A percentile compares a stretch with the other conserved stretches of the same genome.
Evolutionary conservation across 768 basidiomycete genomes (phyloP).

Genomic region (Obba rivulosa): DNA sequence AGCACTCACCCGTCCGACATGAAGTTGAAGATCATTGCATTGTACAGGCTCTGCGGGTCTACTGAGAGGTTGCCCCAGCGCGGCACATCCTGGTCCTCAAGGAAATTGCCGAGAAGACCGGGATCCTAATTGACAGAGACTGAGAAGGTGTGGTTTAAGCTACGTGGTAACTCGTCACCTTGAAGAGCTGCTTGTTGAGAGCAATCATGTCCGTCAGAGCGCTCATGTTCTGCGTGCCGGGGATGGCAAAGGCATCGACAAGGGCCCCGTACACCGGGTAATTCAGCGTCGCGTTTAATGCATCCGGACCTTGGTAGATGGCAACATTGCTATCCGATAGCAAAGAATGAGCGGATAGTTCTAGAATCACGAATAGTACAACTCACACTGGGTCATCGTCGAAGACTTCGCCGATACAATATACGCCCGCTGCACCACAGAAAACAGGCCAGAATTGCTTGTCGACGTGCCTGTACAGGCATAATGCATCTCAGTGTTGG

Average conservation of each 20-base stretch:
- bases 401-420: constrained; percentile 83
- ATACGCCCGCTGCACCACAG: constrained; percentile 70
- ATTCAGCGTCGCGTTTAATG: constrained; percentile 66
- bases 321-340: constrained; percentile 40
- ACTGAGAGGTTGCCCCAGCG: constrained; percentile 70
- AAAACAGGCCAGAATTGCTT: constrained; percentile 75
- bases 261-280: constrained; percentile 67
- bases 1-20: constrained; percentile 58
- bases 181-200: constrained; percentile 49
- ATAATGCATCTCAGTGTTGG: constrained; percentile 5
- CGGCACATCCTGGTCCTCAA: constrained; percentile 75
- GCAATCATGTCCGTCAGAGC: constrained; percentile 46
- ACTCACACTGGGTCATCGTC: constrained; percentile 45
- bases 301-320: constrained; percentile 53
- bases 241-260: constrained; percentile 61
- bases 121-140: constrained; percentile 22
- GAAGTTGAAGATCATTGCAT: constrained; percentile 70
- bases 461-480: constrained; percentile 54
- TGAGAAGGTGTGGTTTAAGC: background rate
- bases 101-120: constrained; percentile 60
- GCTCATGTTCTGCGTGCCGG: constrained; percentile 61
- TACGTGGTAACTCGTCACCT: constrained; percentile 20
- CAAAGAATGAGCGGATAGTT: background rate
- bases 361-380: background rate
- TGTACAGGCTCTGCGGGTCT: constrained; percentile 68